phyloP scores from a whole-genome alignment of 2,329 filamentous ascomycete species.

The Phyllosticta paracitricarpa region DNA sequence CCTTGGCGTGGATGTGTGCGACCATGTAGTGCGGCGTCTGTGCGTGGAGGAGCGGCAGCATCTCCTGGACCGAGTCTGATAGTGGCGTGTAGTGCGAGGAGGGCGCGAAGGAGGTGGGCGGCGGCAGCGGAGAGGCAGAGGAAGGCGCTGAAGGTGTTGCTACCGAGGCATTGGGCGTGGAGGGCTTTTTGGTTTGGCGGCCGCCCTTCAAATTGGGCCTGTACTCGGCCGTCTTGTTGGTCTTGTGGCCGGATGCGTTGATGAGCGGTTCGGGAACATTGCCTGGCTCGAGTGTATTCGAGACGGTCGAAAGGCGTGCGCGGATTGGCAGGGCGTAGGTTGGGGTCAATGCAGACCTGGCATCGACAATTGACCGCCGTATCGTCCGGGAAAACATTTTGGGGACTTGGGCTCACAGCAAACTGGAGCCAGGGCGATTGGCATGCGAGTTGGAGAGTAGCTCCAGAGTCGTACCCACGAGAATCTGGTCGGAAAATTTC shows the following conservation, averaged over 20 bases:
- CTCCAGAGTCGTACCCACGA: background rate
- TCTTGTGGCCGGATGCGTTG: constrained; percentile 36
- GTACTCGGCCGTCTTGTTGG: constrained; percentile 18
- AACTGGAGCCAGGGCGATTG: background rate
- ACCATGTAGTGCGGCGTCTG: constrained; percentile 72
- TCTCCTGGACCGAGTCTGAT: constrained; percentile 46
- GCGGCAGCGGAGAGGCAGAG: constrained; percentile 16
- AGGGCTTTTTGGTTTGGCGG: constrained; percentile 10
- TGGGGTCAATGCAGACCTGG: constrained; percentile 42
- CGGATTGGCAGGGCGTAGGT: constrained; percentile 44
- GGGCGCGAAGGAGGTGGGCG: constrained; percentile 20
- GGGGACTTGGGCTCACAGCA: background rate
- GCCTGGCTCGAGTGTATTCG: constrained; percentile 28
- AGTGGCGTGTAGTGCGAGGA: constrained; percentile 33
- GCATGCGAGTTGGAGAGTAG: background rate
- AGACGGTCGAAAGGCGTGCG: constrained; percentile 35
- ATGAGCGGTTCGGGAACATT: constrained; percentile 33
- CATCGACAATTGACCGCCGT: constrained; percentile 54
- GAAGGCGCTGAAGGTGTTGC: constrained; percentile 16
- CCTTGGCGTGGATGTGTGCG: constrained; percentile 66
- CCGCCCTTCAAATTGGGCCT: constrained; percentile 5
- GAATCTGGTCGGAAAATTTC: background rate
- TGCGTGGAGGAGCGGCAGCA: constrained; percentile 61
- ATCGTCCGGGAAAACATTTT: constrained; percentile 43
- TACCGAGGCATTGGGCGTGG: constrained; percentile 12